A percentile compares a stretch with the other conserved stretches of the same genome.
These are phyloP conservation scores for Starmera amethionina DNA, from an alignment of 805 yeast genomes.

Conservation along the genomic window DNA sequence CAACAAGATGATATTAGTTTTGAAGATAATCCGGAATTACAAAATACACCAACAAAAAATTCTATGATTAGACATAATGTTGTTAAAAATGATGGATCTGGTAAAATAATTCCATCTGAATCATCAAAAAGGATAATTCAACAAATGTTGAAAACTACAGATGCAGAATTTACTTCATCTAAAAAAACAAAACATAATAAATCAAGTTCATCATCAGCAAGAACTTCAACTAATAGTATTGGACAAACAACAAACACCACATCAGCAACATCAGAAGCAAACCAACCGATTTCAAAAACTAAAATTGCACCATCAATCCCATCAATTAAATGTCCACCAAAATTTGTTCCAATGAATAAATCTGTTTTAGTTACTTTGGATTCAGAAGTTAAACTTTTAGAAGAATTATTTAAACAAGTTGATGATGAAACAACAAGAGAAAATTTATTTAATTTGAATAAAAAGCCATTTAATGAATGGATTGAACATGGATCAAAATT, in stretches of 20 bases:
- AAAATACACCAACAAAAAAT: not conserved
- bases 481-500: slow-evolving; percentile 24
- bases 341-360: not conserved
- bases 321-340: not conserved
- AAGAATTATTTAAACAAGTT: not conserved
- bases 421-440: slow-evolving; percentile 8
- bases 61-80: not conserved
- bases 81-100: too few species aligned
- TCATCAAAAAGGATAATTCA: too few species aligned
- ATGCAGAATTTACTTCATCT: too few species aligned
- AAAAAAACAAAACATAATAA: too few species aligned
- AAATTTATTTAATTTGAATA: slow-evolving; percentile 19
- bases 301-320: not conserved
- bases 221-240: too few species aligned
- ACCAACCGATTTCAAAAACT: not conserved
- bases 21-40: not conserved
- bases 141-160: too few species aligned
- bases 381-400: not conserved
- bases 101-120: too few species aligned
- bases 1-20: not conserved
- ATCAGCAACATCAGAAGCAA: too few species aligned
- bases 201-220: too few species aligned
- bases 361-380: not conserved
- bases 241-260: too few species aligned
- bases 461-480: slow-evolving; percentile 26